Conservation (phyloP, 768 basidiomycete genomes). For the Hypsizygus marmoreus region DNA sequence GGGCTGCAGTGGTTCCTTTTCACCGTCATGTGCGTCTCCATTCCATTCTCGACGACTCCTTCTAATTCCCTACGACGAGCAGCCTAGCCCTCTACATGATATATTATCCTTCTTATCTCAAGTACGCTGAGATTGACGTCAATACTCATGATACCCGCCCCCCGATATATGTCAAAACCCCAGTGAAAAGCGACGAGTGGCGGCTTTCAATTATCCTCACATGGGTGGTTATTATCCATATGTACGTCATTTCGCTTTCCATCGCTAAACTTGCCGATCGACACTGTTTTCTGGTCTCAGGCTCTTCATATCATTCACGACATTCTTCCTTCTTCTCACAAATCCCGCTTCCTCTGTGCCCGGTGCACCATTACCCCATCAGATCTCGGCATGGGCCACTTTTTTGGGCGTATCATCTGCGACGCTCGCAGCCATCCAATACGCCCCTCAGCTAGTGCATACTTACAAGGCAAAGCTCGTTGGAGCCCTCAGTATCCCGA, state of each 20-base stretch:
- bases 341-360: constrained; percentile 39
- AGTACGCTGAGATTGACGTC: constrained; percentile 51
- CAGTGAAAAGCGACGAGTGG: constrained; percentile 70
- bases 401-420: constrained; percentile 86
- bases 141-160: constrained; percentile 43
- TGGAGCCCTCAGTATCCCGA: constrained; percentile 90
- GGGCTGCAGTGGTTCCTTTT: constrained; percentile 84
- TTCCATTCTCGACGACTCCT: background rate
- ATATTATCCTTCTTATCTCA: constrained; percentile 87
- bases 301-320: constrained; percentile 56
- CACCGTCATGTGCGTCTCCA: constrained; percentile 67
- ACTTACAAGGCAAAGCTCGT: constrained; percentile 83
- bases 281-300: constrained; percentile 33
- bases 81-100: constrained; percentile 90
- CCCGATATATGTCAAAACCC: constrained; percentile 44
- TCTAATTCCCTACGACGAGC: constrained; percentile 1
- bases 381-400: constrained; percentile 66
- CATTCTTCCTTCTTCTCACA: constrained; percentile 60
- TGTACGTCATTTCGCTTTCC: constrained; percentile 53
- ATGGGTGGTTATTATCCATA: constrained; percentile 68
- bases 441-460: constrained; percentile 81
- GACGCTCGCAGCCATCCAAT: constrained; percentile 79
- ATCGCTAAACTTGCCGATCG: constrained; percentile 5
- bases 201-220: constrained; percentile 73
- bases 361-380: constrained; percentile 36